Evolutionary conservation across 2,329 filamentous ascomycete genomes (phyloP).

Genomic region (Aspergillus eucalypticola): DNA sequence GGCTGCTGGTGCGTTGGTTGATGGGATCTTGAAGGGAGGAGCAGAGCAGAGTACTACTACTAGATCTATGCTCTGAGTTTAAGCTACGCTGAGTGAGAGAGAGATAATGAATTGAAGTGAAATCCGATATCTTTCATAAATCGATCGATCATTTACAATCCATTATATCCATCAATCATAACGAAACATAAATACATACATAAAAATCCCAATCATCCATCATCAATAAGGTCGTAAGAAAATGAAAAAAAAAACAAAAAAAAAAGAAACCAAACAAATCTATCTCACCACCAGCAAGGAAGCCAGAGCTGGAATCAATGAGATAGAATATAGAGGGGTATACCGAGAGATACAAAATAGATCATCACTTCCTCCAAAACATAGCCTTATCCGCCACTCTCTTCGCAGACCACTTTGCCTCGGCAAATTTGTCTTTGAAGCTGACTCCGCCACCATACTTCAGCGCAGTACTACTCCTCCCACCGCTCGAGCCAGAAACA

Average conservation of each 20-base stretch:
- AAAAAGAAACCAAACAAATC: constrained; percentile 13
- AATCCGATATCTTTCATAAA: background rate
- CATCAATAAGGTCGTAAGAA: constrained; percentile 16
- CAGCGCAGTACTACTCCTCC: constrained; percentile 20
- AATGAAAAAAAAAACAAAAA: constrained; percentile 9
- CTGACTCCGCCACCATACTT: constrained; percentile 36
- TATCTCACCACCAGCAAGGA: background rate
- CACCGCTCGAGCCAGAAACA: constrained; percentile 22
- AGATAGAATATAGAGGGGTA: background rate
- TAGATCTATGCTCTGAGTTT: background rate
- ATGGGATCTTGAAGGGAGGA: constrained; percentile 19
- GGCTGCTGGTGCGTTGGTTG: constrained; percentile 32
- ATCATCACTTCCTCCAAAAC: constrained; percentile 42
- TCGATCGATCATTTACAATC: constrained; percentile 10
- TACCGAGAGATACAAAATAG: too few species aligned
- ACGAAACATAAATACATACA: constrained; percentile 16
- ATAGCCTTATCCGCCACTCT: constrained; percentile 37
- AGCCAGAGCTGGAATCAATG: background rate
- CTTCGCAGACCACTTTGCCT: constrained; percentile 37
- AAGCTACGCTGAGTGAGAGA: background rate
- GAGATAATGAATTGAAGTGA: background rate
- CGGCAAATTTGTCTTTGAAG: constrained; percentile 38
- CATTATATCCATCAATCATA: constrained; percentile 13
- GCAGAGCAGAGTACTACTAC: background rate
- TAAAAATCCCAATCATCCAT: background rate